These are phyloP conservation scores for Yamadazyma sp. DNA, from an alignment of 1,139 yeast species.

Conservation along the genomic window DNA sequence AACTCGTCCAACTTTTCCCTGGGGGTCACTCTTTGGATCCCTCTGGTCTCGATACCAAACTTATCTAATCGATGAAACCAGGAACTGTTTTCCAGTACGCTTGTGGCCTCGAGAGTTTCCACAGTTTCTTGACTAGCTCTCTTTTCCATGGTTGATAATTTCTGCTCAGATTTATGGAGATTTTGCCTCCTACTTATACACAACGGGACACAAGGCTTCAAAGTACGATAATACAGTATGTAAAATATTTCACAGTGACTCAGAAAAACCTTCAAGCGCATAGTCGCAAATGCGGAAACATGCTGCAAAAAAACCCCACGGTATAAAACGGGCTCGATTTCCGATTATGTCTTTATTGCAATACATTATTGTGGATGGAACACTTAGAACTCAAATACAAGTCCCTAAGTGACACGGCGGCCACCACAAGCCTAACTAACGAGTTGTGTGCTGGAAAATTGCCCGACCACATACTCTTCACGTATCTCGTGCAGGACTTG, in stretches of 20 bases:
- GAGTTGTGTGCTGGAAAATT: constrained; percentile 50
- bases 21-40: constrained; percentile 76
- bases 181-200: neutral
- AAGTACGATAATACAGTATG: no score
- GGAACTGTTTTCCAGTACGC: neutral
- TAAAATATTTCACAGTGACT: neutral
- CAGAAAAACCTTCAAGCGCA: constrained; percentile 1
- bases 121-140: neutral
- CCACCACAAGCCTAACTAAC: constrained; percentile 30
- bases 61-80: constrained; percentile 31
- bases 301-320: neutral
- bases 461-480: constrained; percentile 38
- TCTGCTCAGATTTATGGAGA: neutral
- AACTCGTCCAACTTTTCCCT: constrained; percentile 51
- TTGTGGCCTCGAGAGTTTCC: neutral
- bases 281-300: neutral
- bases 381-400: neutral
- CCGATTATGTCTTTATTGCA: no score
- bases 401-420: neutral
- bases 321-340: neutral
- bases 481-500: constrained; percentile 51
- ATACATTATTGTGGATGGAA: neutral
- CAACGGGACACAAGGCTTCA: no score
- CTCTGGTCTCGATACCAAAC: constrained; percentile 71
- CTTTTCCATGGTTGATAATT: neutral